phyloP scores from a whole-genome alignment of 179 eudicot genomes.

The Patellifolia procumbens region DNA sequence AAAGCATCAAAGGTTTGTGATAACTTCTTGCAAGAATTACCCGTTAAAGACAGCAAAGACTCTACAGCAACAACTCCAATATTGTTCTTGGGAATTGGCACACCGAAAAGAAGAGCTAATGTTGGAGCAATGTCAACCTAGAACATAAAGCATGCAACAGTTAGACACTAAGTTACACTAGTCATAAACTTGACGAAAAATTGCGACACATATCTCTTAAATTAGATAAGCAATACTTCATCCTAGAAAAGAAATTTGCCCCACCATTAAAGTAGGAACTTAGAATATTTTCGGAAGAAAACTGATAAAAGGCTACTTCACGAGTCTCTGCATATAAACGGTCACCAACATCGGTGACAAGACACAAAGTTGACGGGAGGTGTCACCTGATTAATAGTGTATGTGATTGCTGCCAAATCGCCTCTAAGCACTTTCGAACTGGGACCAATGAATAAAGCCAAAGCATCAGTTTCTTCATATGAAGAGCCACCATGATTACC shows the following conservation, averaged over 20 bases:
- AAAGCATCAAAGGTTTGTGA: neutral
- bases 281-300: neutral
- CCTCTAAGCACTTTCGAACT: conserved; percentile 23
- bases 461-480: conserved; percentile 87
- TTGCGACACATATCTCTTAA: neutral
- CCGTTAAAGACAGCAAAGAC: conserved; percentile 58
- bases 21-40: conserved; percentile 35
- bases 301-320: neutral
- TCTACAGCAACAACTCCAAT: conserved; percentile 67
- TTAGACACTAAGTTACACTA: neutral
- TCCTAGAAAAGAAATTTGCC: neutral
- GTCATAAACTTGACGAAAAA: neutral
- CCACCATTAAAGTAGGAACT: neutral
- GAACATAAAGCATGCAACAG: neutral
- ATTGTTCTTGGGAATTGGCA: conserved; percentile 89
- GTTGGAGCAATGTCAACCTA: conserved; percentile 95
- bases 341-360: neutral
- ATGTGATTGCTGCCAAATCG: conserved; percentile 26
- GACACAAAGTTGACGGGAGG: neutral
- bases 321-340: neutral
- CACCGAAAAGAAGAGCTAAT: conserved; percentile 89
- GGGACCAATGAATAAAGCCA: conserved; percentile 71
- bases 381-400: conserved; percentile 61
- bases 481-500: conserved; percentile 99
- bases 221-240: neutral